Percentiles rank a stretch among this genome's conserved stretches.
These are phyloP conservation scores for Huntiella bhutanensis DNA, from an alignment of 2,329 filamentous ascomycete genomes.

Conservation along the genomic window DNA sequence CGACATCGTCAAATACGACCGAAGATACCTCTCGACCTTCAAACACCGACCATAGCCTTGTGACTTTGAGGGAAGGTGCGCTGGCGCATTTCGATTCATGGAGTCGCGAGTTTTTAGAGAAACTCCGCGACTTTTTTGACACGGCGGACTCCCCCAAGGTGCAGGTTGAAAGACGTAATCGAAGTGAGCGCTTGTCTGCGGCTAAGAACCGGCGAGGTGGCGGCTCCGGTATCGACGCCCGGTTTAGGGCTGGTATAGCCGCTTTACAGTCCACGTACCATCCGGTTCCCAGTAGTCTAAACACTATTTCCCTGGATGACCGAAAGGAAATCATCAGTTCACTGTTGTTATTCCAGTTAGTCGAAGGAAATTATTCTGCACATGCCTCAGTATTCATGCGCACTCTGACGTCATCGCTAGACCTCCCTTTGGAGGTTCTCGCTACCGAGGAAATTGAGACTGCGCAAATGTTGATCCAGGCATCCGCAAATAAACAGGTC, in stretches of 20 bases:
- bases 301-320: slow-evolving; percentile 37
- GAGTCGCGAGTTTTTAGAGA: slow-evolving; percentile 8
- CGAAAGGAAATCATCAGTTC: slow-evolving; percentile 48
- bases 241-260: slow-evolving; percentile 20
- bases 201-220: slow-evolving; percentile 10
- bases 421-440: slow-evolving; percentile 41
- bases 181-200: slow-evolving; percentile 21
- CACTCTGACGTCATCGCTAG: slow-evolving; percentile 47
- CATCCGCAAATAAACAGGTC: slow-evolving; percentile 27
- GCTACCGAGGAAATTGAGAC: slow-evolving; percentile 56
- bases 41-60: slow-evolving; percentile 10
- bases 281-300: slow-evolving; percentile 33
- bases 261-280: slow-evolving; percentile 33
- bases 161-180: slow-evolving; percentile 26
- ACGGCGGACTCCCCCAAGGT: slow-evolving; percentile 23
- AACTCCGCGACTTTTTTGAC: slow-evolving; percentile 6
- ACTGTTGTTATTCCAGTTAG: slow-evolving; percentile 49
- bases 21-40: background rate
- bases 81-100: slow-evolving; percentile 9
- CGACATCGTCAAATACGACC: slow-evolving; percentile 6
- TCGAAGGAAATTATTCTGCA: slow-evolving; percentile 54
- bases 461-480: slow-evolving; percentile 53
- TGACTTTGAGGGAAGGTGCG: slow-evolving; percentile 4
- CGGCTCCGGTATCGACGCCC: slow-evolving; percentile 19
- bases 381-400: slow-evolving; percentile 52